Evolutionary conservation across 2,329 filamentous ascomycete genomes (phyloP).

Genomic region (Sporothrix euskadiensis): DNA sequence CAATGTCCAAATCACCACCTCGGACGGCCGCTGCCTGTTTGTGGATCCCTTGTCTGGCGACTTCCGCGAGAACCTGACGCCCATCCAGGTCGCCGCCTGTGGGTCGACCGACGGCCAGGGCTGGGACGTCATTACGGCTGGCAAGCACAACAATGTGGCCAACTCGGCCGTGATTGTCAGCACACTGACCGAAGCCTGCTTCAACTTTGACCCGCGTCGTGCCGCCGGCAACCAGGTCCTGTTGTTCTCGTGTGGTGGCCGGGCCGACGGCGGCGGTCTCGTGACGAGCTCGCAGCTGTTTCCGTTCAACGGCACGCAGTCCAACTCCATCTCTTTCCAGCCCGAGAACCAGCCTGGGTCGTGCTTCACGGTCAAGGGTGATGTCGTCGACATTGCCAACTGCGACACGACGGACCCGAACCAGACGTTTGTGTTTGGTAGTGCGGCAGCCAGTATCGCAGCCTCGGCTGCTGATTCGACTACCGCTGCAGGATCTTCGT

Average conservation of each 20-base stretch:
- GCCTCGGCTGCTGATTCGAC: neutral
- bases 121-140: conserved; percentile 53
- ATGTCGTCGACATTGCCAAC: conserved; percentile 46
- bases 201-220: conserved; percentile 58
- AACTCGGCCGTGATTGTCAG: conserved; percentile 55
- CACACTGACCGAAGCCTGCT: conserved; percentile 58
- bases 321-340: conserved; percentile 47
- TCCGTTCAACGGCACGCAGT: conserved; percentile 44
- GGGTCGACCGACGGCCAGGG: conserved; percentile 46
- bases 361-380: conserved; percentile 50
- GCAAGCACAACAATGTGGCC: conserved; percentile 52
- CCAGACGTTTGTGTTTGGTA: conserved; percentile 47
- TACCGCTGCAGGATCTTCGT: neutral
- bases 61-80: conserved; percentile 51
- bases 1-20: conserved; percentile 47
- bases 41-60: conserved; percentile 51
- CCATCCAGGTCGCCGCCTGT: conserved; percentile 49
- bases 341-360: conserved; percentile 49
- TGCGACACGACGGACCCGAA: conserved; percentile 45
- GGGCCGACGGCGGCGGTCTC: conserved; percentile 54
- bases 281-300: conserved; percentile 57
- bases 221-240: conserved; percentile 53
- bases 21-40: conserved; percentile 49
- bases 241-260: conserved; percentile 60
- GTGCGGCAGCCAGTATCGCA: conserved; percentile 27